phyloP scores from a whole-genome alignment of 176 grass and related monocot species.

The Eremochloa ophiuroides region DNA sequence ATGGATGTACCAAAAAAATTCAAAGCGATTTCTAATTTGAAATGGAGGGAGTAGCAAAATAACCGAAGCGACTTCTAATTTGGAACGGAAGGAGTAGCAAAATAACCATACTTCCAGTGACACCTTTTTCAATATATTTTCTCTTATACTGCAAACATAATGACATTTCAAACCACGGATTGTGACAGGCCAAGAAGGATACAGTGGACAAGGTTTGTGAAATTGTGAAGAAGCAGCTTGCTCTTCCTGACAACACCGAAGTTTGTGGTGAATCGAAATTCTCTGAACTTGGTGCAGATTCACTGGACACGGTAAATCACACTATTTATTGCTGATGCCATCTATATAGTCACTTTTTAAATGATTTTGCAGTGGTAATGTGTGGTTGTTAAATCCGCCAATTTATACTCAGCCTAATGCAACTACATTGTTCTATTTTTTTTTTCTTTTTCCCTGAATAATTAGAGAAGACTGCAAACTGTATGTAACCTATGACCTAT shows the following conservation, averaged over 20 bases:
- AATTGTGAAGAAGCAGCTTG: slow-evolving; percentile 70
- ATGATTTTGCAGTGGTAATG: background rate
- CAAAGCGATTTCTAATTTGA: no score
- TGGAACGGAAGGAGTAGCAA: no score
- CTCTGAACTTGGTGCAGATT: slow-evolving; percentile 59
- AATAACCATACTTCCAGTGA: background rate
- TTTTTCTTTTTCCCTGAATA: background rate
- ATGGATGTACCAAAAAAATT: no score
- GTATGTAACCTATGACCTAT: background rate
- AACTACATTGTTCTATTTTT: background rate
- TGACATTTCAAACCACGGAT: background rate
- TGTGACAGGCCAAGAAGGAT: slow-evolving; percentile 45
- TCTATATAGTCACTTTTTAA: background rate
- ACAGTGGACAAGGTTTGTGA: slow-evolving; percentile 61
- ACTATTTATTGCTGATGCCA: background rate
- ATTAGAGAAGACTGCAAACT: background rate
- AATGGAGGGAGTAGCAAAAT: no score
- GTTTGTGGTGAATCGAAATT: slow-evolving; percentile 51
- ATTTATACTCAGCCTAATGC: background rate
- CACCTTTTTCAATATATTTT: background rate
- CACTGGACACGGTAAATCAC: slow-evolving; percentile 52
- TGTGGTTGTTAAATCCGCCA: background rate
- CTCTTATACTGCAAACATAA: background rate
- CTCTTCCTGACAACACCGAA: slow-evolving; percentile 32
- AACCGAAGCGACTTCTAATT: no score